phyloP scores from a whole-genome alignment of 768 basidiomycete genomes.

The Rhizopogon roseolus region DNA sequence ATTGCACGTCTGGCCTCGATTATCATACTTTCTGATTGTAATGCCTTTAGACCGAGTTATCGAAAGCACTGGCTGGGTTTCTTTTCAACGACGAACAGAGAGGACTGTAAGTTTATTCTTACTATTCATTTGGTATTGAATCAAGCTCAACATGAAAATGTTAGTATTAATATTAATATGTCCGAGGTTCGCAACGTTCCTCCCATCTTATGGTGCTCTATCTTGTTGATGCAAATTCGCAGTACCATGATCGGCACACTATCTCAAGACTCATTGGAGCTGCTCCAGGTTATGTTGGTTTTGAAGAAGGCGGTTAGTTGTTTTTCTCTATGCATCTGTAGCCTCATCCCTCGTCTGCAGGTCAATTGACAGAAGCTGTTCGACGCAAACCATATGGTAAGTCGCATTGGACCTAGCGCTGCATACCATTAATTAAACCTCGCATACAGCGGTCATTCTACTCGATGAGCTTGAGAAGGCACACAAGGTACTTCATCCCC shows the following conservation, averaged over 20 bases:
- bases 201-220: neutral
- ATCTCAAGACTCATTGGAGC: conserved; percentile 89
- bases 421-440: neutral
- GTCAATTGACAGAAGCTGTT: conserved; percentile 63
- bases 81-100: conserved; percentile 86
- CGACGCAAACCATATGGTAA: conserved; percentile 54
- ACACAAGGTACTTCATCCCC: conserved; percentile 53
- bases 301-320: conserved; percentile 61
- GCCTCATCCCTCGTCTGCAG: conserved; percentile 17
- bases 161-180: conserved; percentile 90
- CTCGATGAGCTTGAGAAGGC: conserved; percentile 74
- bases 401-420: neutral
- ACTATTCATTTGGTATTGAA: neutral
- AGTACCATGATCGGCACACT: conserved; percentile 90
- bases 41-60: conserved; percentile 68
- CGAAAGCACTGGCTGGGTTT: conserved; percentile 85
- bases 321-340: neutral
- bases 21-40: conserved; percentile 1
- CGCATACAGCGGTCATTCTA: conserved; percentile 48
- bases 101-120: conserved; percentile 57
- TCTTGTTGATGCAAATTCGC: neutral
- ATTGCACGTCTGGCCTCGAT: neutral
- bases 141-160: neutral
- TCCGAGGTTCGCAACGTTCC: conserved; percentile 64
- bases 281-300: conserved; percentile 86